phyloP scores from a whole-genome alignment of 1,284 basidiomycete species.

The Marasmius sp. region DNA sequence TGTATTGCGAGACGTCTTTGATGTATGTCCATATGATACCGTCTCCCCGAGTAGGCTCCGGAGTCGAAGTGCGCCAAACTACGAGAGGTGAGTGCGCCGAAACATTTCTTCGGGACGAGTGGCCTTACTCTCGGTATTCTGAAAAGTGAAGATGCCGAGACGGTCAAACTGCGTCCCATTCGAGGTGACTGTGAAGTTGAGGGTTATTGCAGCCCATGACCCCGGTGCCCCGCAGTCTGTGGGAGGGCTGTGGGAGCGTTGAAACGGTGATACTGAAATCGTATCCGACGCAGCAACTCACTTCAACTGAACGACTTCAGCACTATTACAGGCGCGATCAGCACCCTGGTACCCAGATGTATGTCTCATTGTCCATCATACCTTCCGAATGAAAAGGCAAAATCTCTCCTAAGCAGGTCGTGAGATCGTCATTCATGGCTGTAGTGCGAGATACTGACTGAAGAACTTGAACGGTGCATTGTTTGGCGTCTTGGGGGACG shows the following conservation, averaged over 20 bases:
- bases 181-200: constrained; percentile 77
- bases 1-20: constrained; percentile 75
- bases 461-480: constrained; percentile 65
- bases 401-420: constrained; percentile 52
- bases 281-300: constrained; percentile 31
- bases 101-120: not conserved
- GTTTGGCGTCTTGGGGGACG: constrained; percentile 53
- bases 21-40: constrained; percentile 80
- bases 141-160: constrained; percentile 70
- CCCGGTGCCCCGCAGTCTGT: constrained; percentile 69
- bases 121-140: constrained; percentile 68
- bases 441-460: constrained; percentile 43
- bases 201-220: constrained; percentile 72
- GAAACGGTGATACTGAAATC: not conserved
- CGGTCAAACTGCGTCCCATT: constrained; percentile 80
- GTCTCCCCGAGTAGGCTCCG: constrained; percentile 64
- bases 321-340: constrained; percentile 33
- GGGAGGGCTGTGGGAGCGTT: constrained; percentile 52
- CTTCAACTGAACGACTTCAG: constrained; percentile 66
- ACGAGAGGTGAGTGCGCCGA: not conserved
- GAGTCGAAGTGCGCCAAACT: constrained; percentile 80
- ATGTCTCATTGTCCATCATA: constrained; percentile 30
- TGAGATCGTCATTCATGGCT: not conserved
- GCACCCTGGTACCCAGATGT: not conserved
- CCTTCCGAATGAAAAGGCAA: constrained; percentile 70